Evolutionary conservation across 805 yeast species (phyloP).

Genomic region (Candida parachauliodes): DNA sequence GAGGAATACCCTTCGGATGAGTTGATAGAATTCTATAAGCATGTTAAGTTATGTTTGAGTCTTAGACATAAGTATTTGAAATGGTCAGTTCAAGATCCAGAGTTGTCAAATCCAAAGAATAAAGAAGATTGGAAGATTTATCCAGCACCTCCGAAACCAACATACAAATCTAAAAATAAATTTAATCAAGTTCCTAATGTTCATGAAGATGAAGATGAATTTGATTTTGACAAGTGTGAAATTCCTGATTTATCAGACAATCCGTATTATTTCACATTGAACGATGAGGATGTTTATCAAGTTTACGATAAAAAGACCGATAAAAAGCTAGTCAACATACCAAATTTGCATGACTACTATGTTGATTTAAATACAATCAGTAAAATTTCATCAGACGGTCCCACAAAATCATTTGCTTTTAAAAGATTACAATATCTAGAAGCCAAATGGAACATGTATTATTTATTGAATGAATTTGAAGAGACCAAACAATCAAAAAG

Average conservation of each 20-base stretch:
- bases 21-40: conserved; percentile 56
- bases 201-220: conserved; percentile 38
- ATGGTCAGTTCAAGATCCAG: conserved; percentile 63
- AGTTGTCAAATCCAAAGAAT: conserved; percentile 83
- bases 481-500: conserved; percentile 87
- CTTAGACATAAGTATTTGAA: conserved; percentile 73
- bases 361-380: conserved; percentile 73
- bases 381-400: conserved; percentile 87
- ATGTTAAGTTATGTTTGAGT: conserved; percentile 63
- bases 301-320: conserved; percentile 40
- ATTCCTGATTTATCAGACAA: conserved; percentile 49
- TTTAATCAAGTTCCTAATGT: conserved; percentile 43
- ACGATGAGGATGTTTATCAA: conserved; percentile 69
- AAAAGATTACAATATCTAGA: conserved; percentile 89
- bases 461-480: conserved; percentile 83
- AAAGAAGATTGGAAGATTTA: conserved; percentile 68
- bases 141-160: conserved; percentile 93
- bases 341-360: conserved; percentile 83
- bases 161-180: conserved; percentile 57
- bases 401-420: conserved; percentile 93
- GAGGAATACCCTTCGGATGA: conserved; percentile 66
- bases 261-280: conserved; percentile 40
- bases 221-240: conserved; percentile 52
- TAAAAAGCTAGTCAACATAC: conserved; percentile 52
- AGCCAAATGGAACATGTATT: conserved; percentile 94